These are phyloP conservation scores for Candida xiaguanensis DNA, from an alignment of 805 yeast genomes.

Conservation along the genomic window DNA sequence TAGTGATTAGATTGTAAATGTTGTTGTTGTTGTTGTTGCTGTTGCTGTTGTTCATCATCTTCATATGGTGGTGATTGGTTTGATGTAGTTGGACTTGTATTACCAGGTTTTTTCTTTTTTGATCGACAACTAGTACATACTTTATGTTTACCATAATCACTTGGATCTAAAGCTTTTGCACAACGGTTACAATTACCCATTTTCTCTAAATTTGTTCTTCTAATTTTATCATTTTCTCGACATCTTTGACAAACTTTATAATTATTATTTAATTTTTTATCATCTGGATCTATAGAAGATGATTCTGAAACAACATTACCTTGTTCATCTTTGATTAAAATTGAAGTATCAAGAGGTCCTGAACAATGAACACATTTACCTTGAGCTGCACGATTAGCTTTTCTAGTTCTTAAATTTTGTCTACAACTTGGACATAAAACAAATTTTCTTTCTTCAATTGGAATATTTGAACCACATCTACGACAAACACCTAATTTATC, in stretches of 20 bases:
- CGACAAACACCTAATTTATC: constrained; percentile 61
- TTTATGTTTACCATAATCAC: constrained; percentile 50
- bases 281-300: neutral
- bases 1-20: neutral
- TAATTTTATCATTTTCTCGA: constrained; percentile 55
- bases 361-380: constrained; percentile 70
- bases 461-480: constrained; percentile 56
- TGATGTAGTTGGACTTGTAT: neutral
- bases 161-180: constrained; percentile 44
- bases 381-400: constrained; percentile 55
- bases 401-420: constrained; percentile 48
- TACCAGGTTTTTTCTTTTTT: constrained; percentile 42
- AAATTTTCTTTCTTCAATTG: constrained; percentile 46
- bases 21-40: neutral
- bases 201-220: constrained; percentile 54
- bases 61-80: neutral
- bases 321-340: constrained; percentile 26
- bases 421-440: constrained; percentile 63
- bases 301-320: constrained; percentile 7
- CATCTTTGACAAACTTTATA: constrained; percentile 67
- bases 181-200: constrained; percentile 63
- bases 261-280: constrained; percentile 15
- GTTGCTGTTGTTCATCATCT: neutral
- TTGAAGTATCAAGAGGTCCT: constrained; percentile 47
- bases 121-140: constrained; percentile 54